These are phyloP conservation scores for Anthracocystis setariae DNA, from an alignment of 1,284 basidiomycete genomes.

Conservation along the genomic window DNA sequence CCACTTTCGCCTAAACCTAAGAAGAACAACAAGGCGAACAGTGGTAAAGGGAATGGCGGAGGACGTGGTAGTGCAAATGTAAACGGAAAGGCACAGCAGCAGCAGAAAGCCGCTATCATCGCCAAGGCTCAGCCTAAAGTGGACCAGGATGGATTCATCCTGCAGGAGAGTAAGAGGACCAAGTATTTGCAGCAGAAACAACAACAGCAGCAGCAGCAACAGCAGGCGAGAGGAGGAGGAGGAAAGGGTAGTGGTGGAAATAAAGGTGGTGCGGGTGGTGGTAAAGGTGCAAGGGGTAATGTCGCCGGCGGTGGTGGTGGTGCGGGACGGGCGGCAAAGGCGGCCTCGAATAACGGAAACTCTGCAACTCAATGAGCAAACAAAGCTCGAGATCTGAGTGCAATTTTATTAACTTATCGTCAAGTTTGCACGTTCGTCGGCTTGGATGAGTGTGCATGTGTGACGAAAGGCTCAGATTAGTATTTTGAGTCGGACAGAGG, in stretches of 20 bases:
- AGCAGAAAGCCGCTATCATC: neutral
- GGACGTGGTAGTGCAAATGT: slow-evolving; percentile 8
- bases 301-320: neutral
- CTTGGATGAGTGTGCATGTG: no score
- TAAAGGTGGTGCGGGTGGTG: slow-evolving; percentile 11
- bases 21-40: slow-evolving; percentile 24
- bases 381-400: neutral
- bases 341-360: slow-evolving; percentile 1
- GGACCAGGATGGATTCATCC: slow-evolving; percentile 52
- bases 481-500: neutral
- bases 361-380: neutral
- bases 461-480: no score
- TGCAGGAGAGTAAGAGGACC: slow-evolving; percentile 47
- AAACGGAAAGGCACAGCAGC: slow-evolving; percentile 5
- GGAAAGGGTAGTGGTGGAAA: slow-evolving; percentile 10
- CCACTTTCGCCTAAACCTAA: slow-evolving; percentile 27
- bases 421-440: no score
- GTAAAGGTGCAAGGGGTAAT: slow-evolving; percentile 2
- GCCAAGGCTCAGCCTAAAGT: slow-evolving; percentile 40
- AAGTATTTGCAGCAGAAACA: slow-evolving; percentile 46
- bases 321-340: no score
- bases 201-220: slow-evolving; percentile 36
- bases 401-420: neutral
- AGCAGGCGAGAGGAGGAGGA: slow-evolving; percentile 1
- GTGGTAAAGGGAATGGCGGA: slow-evolving; percentile 9